Percentiles rank a stretch among this genome's conserved stretches.
Evolutionary conservation across 768 basidiomycete genomes (phyloP).

Genomic region (Nidularia sp.): DNA sequence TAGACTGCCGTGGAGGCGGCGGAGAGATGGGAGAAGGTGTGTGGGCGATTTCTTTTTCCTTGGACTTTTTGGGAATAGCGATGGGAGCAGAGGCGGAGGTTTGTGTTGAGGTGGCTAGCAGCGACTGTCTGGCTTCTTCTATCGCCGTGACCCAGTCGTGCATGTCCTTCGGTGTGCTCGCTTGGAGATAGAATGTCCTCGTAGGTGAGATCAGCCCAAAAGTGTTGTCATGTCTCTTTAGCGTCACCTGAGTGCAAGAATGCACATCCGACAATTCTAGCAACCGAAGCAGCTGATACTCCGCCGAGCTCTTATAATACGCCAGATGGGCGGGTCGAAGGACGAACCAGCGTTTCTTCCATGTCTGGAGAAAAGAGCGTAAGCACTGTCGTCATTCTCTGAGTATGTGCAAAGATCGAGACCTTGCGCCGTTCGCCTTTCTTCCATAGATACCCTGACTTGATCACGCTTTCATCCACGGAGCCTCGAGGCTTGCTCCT

Average conservation of each 20-base stretch:
- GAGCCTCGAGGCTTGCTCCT: slow-evolving; percentile 41
- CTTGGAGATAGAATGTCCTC: slow-evolving; percentile 90
- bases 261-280: slow-evolving; percentile 87
- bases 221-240: slow-evolving; percentile 86
- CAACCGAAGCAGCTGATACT: slow-evolving; percentile 88
- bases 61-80: slow-evolving; percentile 37
- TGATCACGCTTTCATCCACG: slow-evolving; percentile 69
- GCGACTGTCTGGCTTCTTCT: slow-evolving; percentile 65
- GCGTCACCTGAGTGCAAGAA: slow-evolving; percentile 78
- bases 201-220: slow-evolving; percentile 90
- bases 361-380: slow-evolving; percentile 55
- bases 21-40: slow-evolving; percentile 26
- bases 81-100: slow-evolving; percentile 51
- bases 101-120: slow-evolving; percentile 61
- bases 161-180: slow-evolving; percentile 66
- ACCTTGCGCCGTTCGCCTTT: slow-evolving; percentile 98
- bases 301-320: slow-evolving; percentile 94
- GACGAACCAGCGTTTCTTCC: slow-evolving; percentile 99
- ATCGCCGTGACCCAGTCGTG: slow-evolving; percentile 81
- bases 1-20: slow-evolving; percentile 47
- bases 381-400: slow-evolving; percentile 6
- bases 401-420: background rate
- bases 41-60: slow-evolving; percentile 8
- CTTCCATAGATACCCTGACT: slow-evolving; percentile 94
- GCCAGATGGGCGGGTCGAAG: slow-evolving; percentile 87